Evolutionary conservation across 768 basidiomycete species (phyloP), one percentile per base, ranked within the genome.

Genomic region (Pleurotus eryngii): DNA sequence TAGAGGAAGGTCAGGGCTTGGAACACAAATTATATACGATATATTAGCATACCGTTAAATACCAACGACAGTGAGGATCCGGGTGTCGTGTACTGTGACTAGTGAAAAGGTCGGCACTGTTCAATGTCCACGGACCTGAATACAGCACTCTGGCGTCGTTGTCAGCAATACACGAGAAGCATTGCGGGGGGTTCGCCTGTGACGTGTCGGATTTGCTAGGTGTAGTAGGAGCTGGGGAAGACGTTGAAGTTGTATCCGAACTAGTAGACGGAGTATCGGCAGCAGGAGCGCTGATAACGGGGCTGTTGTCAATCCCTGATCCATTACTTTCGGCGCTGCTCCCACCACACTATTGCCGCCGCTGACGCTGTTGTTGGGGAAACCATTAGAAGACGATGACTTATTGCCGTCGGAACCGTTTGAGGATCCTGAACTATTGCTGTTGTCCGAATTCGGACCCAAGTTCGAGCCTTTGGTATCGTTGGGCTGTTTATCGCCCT

Each of bases 111-210:
- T 66, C 58, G 2, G 58, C 58, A 38, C 65, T 64, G 35, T 61
- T 67, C 15, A 77, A 58, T 15, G 63, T 64, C 78, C 76, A 79
- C 4, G 63, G 58, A 3, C 76, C 73, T 4, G 61, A 64, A 56
- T 77, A 77, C 4, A 59, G 46, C 4, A 77, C 62, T 49, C 70
- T 60, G 5, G 76, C 67, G 57, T 75, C 71, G 59, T 76, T 76
- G 56, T 77, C 72, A 3, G 65, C 60, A 27, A 73, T 49, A 46
- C 64, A 67, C 15, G 46, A 56, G 20, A 65, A 17, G 46, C 70
- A 72, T 6, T n/a, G 51, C 6, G 39, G 50, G 17, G 38, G 11
- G 30, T 22, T 12, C 49, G 49, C 45, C 66, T 67, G 39, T 43
- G 57, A 18, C 9, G 27, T 35, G 30, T 9, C 30, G 30, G 11